Conservation (phyloP, 2,329 filamentous ascomycete species). For the Xylaria digitata region DNA sequence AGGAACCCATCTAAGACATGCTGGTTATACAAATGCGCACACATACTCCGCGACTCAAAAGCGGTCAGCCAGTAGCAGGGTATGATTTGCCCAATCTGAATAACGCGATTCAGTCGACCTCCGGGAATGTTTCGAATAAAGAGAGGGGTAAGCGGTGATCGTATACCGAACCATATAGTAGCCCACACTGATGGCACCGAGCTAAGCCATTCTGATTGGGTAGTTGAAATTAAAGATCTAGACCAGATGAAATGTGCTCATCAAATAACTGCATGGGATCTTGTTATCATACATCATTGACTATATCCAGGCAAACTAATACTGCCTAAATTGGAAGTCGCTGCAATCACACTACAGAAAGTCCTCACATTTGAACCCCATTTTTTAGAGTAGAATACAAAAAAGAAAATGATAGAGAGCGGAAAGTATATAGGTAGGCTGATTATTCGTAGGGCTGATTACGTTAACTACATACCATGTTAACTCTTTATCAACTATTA, state of each 20-base stretch:
- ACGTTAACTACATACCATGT: too few relatives aligned
- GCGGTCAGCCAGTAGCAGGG: neutral
- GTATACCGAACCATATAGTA: neutral
- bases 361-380: neutral
- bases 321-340: neutral
- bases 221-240: neutral
- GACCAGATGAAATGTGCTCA: neutral
- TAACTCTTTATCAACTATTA: too few relatives aligned
- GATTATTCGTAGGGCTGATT: too few relatives aligned
- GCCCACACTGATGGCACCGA: neutral
- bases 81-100: constrained; percentile 5
- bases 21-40: constrained; percentile 3
- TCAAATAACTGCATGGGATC: neutral
- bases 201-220: neutral
- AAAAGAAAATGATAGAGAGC: neutral
- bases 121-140: constrained; percentile 13
- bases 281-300: neutral
- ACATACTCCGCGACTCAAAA: neutral
- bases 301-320: neutral
- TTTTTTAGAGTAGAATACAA: neutral
- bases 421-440: too few relatives aligned
- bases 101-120: constrained; percentile 1
- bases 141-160: neutral
- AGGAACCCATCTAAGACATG: constrained; percentile 11
- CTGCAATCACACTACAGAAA: neutral